Evolutionary conservation across 2,329 filamentous ascomycete species (phyloP).

Genomic region (Endothia cerciana): DNA sequence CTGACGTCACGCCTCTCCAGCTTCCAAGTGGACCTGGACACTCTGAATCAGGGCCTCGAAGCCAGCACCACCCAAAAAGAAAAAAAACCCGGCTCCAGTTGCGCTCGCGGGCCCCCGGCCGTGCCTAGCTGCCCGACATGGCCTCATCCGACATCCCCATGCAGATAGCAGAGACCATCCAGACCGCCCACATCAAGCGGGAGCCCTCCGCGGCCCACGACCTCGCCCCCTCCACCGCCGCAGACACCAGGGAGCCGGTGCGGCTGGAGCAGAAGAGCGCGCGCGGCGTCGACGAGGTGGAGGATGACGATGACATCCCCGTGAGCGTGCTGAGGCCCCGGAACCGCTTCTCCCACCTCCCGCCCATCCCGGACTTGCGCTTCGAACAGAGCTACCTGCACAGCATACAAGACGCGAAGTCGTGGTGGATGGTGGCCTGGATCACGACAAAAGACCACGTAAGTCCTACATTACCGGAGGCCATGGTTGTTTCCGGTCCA

Average conservation of each 20-base stretch:
- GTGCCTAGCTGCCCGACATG: slow-evolving; percentile 45
- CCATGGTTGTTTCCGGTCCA: background rate
- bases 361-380: slow-evolving; percentile 81
- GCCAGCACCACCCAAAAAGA: background rate
- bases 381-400: slow-evolving; percentile 98
- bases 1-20: slow-evolving; percentile 26
- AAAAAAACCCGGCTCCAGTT: background rate
- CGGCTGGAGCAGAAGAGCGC: slow-evolving; percentile 30
- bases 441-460: slow-evolving; percentile 92
- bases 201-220: slow-evolving; percentile 75
- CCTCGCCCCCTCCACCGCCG: slow-evolving; percentile 77
- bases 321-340: slow-evolving; percentile 64
- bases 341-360: slow-evolving; percentile 52
- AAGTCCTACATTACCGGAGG: slow-evolving; percentile 33
- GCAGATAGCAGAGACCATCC: slow-evolving; percentile 77
- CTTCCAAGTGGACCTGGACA: background rate
- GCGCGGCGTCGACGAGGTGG: slow-evolving; percentile 38
- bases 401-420: slow-evolving; percentile 79
- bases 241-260: slow-evolving; percentile 68
- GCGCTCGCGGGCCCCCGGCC: slow-evolving; percentile 1
- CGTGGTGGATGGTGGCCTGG: slow-evolving; percentile 77
- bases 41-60: background rate
- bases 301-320: slow-evolving; percentile 70
- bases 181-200: slow-evolving; percentile 77
- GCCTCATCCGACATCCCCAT: slow-evolving; percentile 56